Conservation (phyloP, 257 asterid species). For the Solanum tacnaense region DNA sequence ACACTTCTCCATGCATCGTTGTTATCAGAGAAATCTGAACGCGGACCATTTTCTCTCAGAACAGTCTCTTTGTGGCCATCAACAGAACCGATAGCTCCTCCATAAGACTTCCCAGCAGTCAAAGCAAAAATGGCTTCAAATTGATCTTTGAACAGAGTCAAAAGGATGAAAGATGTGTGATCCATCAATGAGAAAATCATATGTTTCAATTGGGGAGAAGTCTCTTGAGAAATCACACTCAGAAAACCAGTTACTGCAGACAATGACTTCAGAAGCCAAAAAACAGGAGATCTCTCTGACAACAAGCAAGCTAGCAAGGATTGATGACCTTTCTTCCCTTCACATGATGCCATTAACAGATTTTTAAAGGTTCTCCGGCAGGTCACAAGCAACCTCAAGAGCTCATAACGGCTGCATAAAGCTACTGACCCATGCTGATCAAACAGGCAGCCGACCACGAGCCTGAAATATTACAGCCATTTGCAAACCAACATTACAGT, state of each 20-base stretch:
- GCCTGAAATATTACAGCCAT: constrained; percentile 41
- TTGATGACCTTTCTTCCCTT: constrained; percentile 26
- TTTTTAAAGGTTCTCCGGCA: constrained; percentile 70
- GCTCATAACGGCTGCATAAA: constrained; percentile 26
- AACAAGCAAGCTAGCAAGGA: constrained; percentile 21
- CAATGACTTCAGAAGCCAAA: constrained; percentile 74
- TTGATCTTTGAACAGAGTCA: constrained; percentile 36
- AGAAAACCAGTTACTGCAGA: constrained; percentile 37
- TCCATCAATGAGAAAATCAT: constrained; percentile 44
- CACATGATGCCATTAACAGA: constrained; percentile 39
- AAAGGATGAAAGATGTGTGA: constrained; percentile 52
- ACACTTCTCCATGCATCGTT: constrained; percentile 31
- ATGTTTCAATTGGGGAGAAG: constrained; percentile 29
- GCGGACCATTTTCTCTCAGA: constrained; percentile 11
- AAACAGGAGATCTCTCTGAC: constrained; percentile 32
- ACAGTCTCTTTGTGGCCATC: constrained; percentile 15
- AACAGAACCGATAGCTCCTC: constrained; percentile 19
- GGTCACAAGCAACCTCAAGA: constrained; percentile 52
- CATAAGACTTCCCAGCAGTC: constrained; percentile 19
- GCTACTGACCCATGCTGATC: constrained; percentile 12
- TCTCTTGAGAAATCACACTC: constrained; percentile 32
- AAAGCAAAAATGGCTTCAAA: constrained; percentile 27
- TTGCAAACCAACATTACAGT: neutral
- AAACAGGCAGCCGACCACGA: constrained; percentile 57
- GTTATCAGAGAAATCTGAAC: constrained; percentile 11